Evolutionary conservation across 2,329 filamentous ascomycete species (phyloP).

Genomic region (Helminthosporium solani): DNA sequence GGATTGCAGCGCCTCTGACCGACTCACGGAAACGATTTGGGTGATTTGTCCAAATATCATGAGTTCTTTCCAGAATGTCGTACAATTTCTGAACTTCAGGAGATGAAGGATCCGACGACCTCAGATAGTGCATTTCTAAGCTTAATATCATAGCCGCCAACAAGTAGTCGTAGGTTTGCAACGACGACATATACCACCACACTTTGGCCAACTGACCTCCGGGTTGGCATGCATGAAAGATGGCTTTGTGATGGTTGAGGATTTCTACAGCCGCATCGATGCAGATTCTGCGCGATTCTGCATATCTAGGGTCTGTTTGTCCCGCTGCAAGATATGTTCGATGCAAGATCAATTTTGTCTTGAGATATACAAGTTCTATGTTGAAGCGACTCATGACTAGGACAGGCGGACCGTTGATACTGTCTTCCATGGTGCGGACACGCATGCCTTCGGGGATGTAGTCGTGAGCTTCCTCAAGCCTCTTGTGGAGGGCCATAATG

Average conservation of each 20-base stretch:
- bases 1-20: slow-evolving; percentile 16
- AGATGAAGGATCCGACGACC: slow-evolving; percentile 5
- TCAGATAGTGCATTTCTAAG: slow-evolving; percentile 43
- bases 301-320: slow-evolving; percentile 36
- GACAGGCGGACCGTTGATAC: slow-evolving; percentile 52
- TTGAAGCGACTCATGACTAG: slow-evolving; percentile 55
- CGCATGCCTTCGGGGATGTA: slow-evolving; percentile 39
- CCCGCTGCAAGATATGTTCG: slow-evolving; percentile 52
- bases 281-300: slow-evolving; percentile 49
- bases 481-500: slow-evolving; percentile 42
- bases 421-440: slow-evolving; percentile 43
- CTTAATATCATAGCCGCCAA: slow-evolving; percentile 53
- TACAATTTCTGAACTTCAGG: slow-evolving; percentile 7
- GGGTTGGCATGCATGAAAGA: slow-evolving; percentile 51
- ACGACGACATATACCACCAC: slow-evolving; percentile 49
- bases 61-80: slow-evolving; percentile 12
- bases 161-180: slow-evolving; percentile 51
- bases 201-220: slow-evolving; percentile 47
- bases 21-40: slow-evolving; percentile 18
- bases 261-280: slow-evolving; percentile 52
- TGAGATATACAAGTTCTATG: slow-evolving; percentile 54
- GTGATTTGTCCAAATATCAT: slow-evolving; percentile 21
- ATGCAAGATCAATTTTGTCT: slow-evolving; percentile 56
- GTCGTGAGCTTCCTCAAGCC: slow-evolving; percentile 37
- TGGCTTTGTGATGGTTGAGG: slow-evolving; percentile 51